A percentile compares a stretch with the other conserved stretches of the same genome.
Evolutionary conservation across 2,329 filamentous ascomycete species (phyloP).

Genomic region (Plenodomus tracheiphilus): DNA sequence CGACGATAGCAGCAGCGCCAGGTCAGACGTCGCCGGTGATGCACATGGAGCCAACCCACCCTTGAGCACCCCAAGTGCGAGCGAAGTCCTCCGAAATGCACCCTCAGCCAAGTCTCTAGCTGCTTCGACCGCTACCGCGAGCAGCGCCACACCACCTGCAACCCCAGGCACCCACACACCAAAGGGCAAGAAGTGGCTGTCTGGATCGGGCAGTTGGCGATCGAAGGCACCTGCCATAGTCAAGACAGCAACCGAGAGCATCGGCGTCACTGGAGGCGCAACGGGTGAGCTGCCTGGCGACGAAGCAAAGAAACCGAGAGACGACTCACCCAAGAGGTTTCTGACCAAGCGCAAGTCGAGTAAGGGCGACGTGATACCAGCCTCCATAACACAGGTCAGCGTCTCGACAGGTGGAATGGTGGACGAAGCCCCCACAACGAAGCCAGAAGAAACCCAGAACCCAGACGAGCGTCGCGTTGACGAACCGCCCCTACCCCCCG

Average conservation of each 20-base stretch:
- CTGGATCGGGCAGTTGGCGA: slow-evolving; percentile 48
- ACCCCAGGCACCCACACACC: slow-evolving; percentile 21
- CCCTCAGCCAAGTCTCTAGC: slow-evolving; percentile 15
- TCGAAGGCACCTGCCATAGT: slow-evolving; percentile 53
- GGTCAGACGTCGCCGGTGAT: slow-evolving; percentile 13
- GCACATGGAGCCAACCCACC: slow-evolving; percentile 9
- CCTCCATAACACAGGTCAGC: slow-evolving; percentile 52
- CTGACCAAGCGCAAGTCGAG: slow-evolving; percentile 50
- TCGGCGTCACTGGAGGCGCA: slow-evolving; percentile 49
- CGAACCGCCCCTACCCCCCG: slow-evolving; percentile 50
- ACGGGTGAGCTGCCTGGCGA: slow-evolving; percentile 45
- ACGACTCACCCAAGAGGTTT: slow-evolving; percentile 40
- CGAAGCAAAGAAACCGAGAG: slow-evolving; percentile 29
- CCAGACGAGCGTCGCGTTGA: slow-evolving; percentile 15
- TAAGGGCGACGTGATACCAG: slow-evolving; percentile 50
- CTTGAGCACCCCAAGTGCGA: slow-evolving; percentile 16
- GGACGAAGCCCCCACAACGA: slow-evolving; percentile 29
- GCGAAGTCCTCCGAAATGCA: slow-evolving; percentile 17
- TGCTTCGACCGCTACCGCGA: slow-evolving; percentile 14
- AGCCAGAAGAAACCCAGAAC: slow-evolving; percentile 13
- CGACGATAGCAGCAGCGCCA: slow-evolving; percentile 11
- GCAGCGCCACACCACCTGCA: slow-evolving; percentile 12
- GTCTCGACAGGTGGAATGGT: slow-evolving; percentile 45
- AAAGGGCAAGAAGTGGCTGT: slow-evolving; percentile 49
- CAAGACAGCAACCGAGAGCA: slow-evolving; percentile 52